Percentiles rank a stretch among this genome's conserved stretches.
Evolutionary conservation across 495 filamentous ascomycete species (phyloP).

Genomic region (Clohesyomyces aquaticus): DNA sequence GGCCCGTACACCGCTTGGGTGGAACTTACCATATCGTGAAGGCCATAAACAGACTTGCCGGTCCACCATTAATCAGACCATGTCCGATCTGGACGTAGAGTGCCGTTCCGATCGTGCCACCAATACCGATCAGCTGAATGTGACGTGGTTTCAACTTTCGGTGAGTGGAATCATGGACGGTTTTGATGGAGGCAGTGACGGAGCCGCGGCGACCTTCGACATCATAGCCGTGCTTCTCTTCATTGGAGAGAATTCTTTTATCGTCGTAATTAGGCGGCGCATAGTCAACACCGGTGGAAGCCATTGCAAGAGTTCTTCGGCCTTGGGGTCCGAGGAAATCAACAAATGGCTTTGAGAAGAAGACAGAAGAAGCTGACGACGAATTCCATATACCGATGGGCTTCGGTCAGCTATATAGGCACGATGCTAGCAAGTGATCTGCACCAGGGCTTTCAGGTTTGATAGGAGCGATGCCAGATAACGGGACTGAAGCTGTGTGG

Average conservation of each 20-base stretch:
- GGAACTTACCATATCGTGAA: conserved; percentile 78
- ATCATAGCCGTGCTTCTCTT: conserved; percentile 17
- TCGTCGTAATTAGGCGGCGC: neutral
- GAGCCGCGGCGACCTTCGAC: conserved; percentile 21
- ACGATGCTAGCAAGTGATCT: conserved; percentile 13
- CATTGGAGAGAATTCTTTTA: too few relatives aligned
- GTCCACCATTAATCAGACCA: conserved; percentile 70
- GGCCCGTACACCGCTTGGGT: neutral
- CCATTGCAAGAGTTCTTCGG: conserved; percentile 27
- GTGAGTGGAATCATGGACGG: conserved; percentile 53
- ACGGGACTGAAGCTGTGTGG: conserved; percentile 1
- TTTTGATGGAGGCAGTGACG: conserved; percentile 38
- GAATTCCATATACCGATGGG: conserved; percentile 30
- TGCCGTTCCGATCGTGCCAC: conserved; percentile 80
- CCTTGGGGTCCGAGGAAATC: conserved; percentile 13
- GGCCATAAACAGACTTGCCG: conserved; percentile 74
- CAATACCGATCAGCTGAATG: conserved; percentile 75
- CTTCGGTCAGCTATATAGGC: conserved; percentile 1
- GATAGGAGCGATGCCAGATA: conserved; percentile 21
- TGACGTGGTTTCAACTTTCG: conserved; percentile 68
- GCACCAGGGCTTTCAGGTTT: conserved; percentile 5
- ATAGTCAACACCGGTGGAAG: conserved; percentile 39
- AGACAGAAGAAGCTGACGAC: conserved; percentile 33
- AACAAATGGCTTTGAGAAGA: conserved; percentile 33
- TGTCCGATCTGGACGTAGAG: conserved; percentile 76